A percentile compares a stretch with the other conserved stretches of the same genome.
These are phyloP conservation scores for Kluyveromyces starmeri DNA, from an alignment of 805 yeast genomes.

Conservation along the genomic window DNA sequence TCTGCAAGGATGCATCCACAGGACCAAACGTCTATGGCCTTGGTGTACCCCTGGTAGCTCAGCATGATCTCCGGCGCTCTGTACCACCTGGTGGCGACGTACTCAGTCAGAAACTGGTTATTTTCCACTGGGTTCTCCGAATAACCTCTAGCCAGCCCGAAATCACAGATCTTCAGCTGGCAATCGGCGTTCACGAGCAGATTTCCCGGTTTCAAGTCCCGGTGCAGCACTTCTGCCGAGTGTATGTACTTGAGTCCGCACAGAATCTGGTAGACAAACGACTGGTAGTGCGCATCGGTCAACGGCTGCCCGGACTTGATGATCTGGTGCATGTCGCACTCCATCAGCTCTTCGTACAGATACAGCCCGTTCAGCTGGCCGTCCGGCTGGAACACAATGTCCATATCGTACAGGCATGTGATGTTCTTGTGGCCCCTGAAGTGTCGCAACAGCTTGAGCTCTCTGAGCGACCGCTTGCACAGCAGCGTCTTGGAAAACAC, in stretches of 20 bases:
- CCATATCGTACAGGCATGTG: conserved; percentile 90
- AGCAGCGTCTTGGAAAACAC: conserved; percentile 84
- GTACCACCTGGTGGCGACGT: conserved; percentile 98
- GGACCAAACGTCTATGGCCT: conserved; percentile 96
- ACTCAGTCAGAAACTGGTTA: conserved; percentile 92
- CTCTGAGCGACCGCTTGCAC: conserved; percentile 87
- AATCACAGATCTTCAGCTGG: conserved; percentile 92
- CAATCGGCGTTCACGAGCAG: conserved; percentile 91
- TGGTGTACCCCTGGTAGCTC: conserved; percentile 87
- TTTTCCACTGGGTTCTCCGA: conserved; percentile 74
- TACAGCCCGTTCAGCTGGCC: conserved; percentile 83
- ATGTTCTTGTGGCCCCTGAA: conserved; percentile 95
- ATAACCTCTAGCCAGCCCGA: conserved; percentile 91
- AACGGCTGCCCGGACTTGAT: conserved; percentile 88
- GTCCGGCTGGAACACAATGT: conserved; percentile 60
- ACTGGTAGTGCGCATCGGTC: conserved; percentile 92
- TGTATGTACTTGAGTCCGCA: conserved; percentile 89
- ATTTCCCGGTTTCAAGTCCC: conserved; percentile 93
- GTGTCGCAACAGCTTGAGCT: conserved; percentile 80
- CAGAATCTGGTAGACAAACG: conserved; percentile 81
- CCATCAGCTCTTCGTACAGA: conserved; percentile 94
- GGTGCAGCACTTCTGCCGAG: conserved; percentile 84
- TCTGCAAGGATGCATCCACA: conserved; percentile 97
- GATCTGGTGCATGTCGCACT: conserved; percentile 97
- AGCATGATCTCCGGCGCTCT: conserved; percentile 97